Base-by-base conservation (phyloP, 192 early-diverging fungal genomes). In the Gamsiella multidivaricata region DNA sequence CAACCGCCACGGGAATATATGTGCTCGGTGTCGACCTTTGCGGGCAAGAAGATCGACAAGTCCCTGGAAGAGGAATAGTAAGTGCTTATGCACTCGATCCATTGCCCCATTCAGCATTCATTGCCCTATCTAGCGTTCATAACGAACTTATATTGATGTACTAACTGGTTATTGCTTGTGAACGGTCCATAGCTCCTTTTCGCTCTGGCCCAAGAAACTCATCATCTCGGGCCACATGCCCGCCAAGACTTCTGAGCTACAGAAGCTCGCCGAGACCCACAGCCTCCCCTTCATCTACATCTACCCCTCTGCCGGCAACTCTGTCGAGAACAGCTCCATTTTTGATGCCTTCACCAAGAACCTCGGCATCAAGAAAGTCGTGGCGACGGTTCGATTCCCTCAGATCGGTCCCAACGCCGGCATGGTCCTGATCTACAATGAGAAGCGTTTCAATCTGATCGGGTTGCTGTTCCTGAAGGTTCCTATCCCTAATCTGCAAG, bases 1-100 rank as follows among this genome's bases (percentile, higher is more conserved):
- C 72, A 64, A 46, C 31, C 50, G 25, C 55, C 73, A 2, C 37
- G 65, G 20, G 72, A 76, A 52, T 62, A 17, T 43, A 57, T 60
- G 5, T 76, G 73, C 26, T 58, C 65, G 0, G 58, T 76, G 17
- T 76, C 73, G 12, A 76, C 65, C n/a, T 76, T 67, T 68, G 59
- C 58, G 4, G 73, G 73, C 31, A 76, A 76, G 28, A 68, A 67
- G 31, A 41, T 68, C 5, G 73, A 76, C 25, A 66, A 76, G 26
- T 76, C 73, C 1, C 41, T 76, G 6, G 73, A 76, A 22, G 73
- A 76, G 34, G 73, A 76, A 56, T 76, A 68, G 73, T 76, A 76
- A 22, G 73, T 57, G 4, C n/a, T n/a, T n/a, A n/a, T n/a, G 3
- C 23, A 0, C 17, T 43, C 11, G 25, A 15, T 36, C n/a, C 8